These are phyloP conservation scores for Monilinia vaccinii-corymbosi DNA, from an alignment of 2,329 filamentous ascomycete species.

Conservation along the genomic window DNA sequence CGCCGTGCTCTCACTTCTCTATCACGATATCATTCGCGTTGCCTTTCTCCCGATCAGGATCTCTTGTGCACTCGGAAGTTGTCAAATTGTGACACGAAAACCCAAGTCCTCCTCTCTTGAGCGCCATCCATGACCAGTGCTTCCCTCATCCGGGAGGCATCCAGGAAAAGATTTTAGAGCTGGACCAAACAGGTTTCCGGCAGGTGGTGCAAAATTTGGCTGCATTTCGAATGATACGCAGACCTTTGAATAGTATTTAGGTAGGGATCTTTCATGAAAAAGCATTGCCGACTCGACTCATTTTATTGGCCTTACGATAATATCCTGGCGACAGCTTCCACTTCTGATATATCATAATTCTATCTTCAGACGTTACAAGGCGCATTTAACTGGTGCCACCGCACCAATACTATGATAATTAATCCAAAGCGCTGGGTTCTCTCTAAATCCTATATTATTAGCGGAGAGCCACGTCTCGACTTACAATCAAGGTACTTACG, in stretches of 20 bases:
- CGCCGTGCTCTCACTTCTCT: not conserved
- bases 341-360: constrained; percentile 5
- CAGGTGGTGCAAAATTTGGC: not conserved
- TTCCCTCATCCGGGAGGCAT: not conserved
- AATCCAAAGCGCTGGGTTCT: not conserved
- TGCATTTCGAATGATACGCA: not conserved
- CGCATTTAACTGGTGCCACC: not conserved
- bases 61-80: not conserved
- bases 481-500: not conserved
- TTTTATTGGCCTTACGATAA: not conserved
- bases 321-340: not conserved
- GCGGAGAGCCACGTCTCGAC: not conserved
- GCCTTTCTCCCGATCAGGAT: not conserved
- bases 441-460: not conserved
- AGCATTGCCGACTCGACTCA: not conserved
- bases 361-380: not conserved
- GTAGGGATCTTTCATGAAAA: not conserved
- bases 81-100: not conserved
- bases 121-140: not conserved
- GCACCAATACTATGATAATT: not conserved
- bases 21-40: not conserved
- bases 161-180: not conserved
- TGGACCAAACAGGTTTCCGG: not conserved
- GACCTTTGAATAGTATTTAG: not conserved
- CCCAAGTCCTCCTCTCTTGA: not conserved